Evolutionary conservation across 306 rosid genomes (phyloP).

Genomic region (Ormosia semicastrata): DNA sequence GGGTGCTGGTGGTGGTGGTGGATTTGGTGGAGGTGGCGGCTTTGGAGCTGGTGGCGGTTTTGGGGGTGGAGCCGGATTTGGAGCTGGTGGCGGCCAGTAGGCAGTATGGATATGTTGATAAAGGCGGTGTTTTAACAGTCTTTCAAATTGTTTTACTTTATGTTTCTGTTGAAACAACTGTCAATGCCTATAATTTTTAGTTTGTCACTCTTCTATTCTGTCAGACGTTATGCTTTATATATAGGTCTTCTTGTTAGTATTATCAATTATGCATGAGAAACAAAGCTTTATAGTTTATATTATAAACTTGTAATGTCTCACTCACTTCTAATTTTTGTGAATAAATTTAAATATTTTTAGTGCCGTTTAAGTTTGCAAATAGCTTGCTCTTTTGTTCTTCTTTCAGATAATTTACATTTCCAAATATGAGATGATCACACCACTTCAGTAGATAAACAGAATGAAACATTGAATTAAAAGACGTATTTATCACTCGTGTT

Average conservation of each 20-base stretch:
- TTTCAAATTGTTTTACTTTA: background rate
- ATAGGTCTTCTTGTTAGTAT: background rate
- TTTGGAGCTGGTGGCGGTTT: background rate
- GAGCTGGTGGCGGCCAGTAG: constrained; percentile 23
- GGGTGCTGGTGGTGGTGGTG: background rate
- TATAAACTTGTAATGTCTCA: background rate
- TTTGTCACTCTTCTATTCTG: background rate
- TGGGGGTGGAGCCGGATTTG: constrained; percentile 15
- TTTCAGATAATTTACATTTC: background rate
- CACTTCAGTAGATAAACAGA: background rate
- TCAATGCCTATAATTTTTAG: background rate
- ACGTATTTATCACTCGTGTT: background rate
- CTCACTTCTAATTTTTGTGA: background rate
- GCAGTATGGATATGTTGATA: background rate
- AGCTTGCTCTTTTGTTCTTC: background rate
- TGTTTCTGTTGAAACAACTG: background rate
- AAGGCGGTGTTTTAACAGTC: background rate
- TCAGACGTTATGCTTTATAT: background rate
- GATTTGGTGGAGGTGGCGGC: background rate
- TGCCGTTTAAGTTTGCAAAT: background rate
- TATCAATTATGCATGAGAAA: background rate
- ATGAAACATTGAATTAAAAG: background rate
- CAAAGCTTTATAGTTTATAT: background rate
- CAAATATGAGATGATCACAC: background rate
- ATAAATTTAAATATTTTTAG: background rate